Percentiles rank a stretch among this genome's conserved stretches.
Conservation (phyloP, 306 rosid species). For the Cucumis cinereus region DNA sequence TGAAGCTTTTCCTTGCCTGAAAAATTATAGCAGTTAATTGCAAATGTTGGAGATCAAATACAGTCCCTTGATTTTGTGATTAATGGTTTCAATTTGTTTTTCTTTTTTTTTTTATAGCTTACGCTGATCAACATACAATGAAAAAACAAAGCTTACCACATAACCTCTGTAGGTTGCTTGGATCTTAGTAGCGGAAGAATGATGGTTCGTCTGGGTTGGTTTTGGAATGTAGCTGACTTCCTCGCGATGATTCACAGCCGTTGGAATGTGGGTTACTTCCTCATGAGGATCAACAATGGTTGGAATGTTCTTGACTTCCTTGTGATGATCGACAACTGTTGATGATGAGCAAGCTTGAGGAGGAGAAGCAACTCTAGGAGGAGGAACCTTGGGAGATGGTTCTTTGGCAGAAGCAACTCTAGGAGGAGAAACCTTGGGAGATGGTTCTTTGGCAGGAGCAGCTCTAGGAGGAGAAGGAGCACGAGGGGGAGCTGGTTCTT, state of each 20-base stretch:
- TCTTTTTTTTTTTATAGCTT: background rate
- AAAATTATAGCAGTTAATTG: background rate
- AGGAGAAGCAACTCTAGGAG: background rate
- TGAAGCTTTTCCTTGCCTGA: slow-evolving; percentile 83
- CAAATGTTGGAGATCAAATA: background rate
- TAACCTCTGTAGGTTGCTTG: slow-evolving; percentile 88
- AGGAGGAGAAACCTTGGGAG: slow-evolving; percentile 10
- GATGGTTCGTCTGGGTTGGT: slow-evolving; percentile 44
- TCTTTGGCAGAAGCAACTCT: background rate
- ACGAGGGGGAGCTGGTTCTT: background rate
- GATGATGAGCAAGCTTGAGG: slow-evolving; percentile 12
- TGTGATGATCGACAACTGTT: slow-evolving; percentile 9
- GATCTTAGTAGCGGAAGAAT: slow-evolving; percentile 74
- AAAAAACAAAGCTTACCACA: slow-evolving; percentile 38
- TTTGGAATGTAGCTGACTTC: slow-evolving; percentile 53
- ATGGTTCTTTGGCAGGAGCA: slow-evolving; percentile 4
- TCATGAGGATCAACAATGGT: slow-evolving; percentile 6
- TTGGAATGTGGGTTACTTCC: slow-evolving; percentile 26
- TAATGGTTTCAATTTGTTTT: background rate
- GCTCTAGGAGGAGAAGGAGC: background rate
- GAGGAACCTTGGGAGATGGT: slow-evolving; percentile 14
- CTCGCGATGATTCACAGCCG: slow-evolving; percentile 7
- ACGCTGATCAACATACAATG: background rate
- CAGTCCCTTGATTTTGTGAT: background rate
- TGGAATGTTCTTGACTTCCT: background rate